Base-by-base conservation (phyloP, 169 alveolate species). In the Cryptosporidium canis region DNA sequence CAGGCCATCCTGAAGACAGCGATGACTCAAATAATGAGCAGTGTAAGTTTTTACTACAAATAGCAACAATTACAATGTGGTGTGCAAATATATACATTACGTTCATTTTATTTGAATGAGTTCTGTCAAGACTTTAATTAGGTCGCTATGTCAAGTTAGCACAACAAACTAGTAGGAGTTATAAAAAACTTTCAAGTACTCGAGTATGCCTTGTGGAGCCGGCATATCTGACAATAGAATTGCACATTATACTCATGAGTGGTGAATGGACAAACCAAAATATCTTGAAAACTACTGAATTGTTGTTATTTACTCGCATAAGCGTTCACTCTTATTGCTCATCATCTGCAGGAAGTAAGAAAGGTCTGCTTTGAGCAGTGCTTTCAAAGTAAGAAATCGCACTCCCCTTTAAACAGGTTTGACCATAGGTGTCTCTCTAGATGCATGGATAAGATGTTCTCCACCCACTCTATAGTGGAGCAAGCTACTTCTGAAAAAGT, bases 391-490 rank as follows among this genome's bases (percentile, higher is more conserved):
- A 61, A 45, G 64, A 77, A 77, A 41, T 77, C 65, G 9, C 77
- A 39, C 27, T 39, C 70, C 6, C 64, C 87, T 18, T 37, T 77
- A 77, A 77, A 55, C 41, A 77, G 47, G 61, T 41, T 41, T 63
- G 87, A 77, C 47, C 56, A 77, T 11, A 31, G 24, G 24, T 77
- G 87, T 41, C 63, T 77, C 37, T 39, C 87, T 31, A 77, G 47
- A 61, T 77, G 87, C 43, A 77, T 77, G 87, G 87, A 77, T 61
- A 77, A 61, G 63, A 77, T 77, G 87, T 55, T 58, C 4, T 39
- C 61, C 27, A 77, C 87, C 12, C 58, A 55, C 12, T 39, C 68
- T n/a, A 55, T 77, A 24, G 87, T 77, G 21, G 64, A 41, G 37
- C 43, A 61, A 61, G 87, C 87, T 56, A 31, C 64, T 4, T 16